Evolutionary conservation across 176 grass and related monocot genomes (phyloP), one percentile per base, ranked within the genome.

Genomic region (Triticum monococcum): DNA sequence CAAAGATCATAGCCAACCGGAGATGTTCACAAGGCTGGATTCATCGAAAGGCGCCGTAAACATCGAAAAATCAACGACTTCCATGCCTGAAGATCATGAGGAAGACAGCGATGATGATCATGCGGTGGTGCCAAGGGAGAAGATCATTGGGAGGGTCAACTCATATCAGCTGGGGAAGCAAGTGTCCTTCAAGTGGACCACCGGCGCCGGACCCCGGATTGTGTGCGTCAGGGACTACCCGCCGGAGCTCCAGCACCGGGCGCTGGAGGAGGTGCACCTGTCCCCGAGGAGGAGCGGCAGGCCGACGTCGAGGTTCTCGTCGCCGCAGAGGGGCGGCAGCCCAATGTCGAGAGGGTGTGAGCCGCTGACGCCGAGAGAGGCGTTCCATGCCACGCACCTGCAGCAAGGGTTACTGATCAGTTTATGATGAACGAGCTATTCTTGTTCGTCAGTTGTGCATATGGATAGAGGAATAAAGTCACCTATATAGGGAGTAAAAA

Each of bases 141-240:
- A 87, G 87, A 92, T 93, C 72, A 78, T 95, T 9, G 57, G 76
- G 74, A 88, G 93, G 86, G 91, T 89, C 35, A 93, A 91, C 90
- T 95, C 93, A 2, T 98, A 92, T 81, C 86, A 94, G 83, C 75
- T 98, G 23, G 93, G 96, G 50, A 94, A 92, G 88, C 91, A 95
- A 68, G 79, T 91, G 65, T 95, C 96, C 4, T 91, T 91, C 86
- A 98, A 93, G 84, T 95, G 93, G 96, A 93, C 91, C n/a, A 98
- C 96, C 22, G 93, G 96, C 41, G 96, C 91, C 5, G 96, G 96
- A 2, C 96, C 96, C n/a, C 88, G 96, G 46, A 98, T 98, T 69
- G 88, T 92, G 52, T 98, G 93, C 74, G 96, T 98, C 50, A 90
- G 93, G 86, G 96, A 98, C 86, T 94, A 95, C 80, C 96, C 93